phyloP scores from a whole-genome alignment of 2,329 filamentous ascomycete species.

The Scleromitrula shiraiana region DNA sequence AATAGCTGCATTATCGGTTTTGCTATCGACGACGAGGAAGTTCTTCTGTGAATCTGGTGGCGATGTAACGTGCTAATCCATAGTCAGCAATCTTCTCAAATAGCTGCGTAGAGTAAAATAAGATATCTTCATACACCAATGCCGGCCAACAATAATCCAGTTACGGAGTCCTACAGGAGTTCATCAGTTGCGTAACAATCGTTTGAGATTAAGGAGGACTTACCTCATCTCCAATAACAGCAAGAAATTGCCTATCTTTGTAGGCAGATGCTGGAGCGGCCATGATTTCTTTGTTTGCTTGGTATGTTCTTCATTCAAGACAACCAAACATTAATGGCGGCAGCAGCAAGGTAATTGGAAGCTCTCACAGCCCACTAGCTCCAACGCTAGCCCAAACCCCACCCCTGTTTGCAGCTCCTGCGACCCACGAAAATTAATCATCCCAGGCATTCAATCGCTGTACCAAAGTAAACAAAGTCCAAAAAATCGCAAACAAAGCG shows the following conservation, averaged over 20 bases:
- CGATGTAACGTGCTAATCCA: conserved; percentile 72
- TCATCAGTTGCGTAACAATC: conserved; percentile 17
- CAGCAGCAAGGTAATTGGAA: conserved; percentile 9
- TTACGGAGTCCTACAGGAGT: conserved; percentile 79
- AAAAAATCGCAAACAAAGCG: conserved; percentile 1
- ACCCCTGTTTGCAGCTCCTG: conserved; percentile 7
- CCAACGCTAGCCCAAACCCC: conserved; percentile 2
- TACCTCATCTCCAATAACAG: conserved; percentile 96
- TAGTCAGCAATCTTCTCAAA: conserved; percentile 11
- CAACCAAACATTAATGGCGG: background rate
- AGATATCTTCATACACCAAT: conserved; percentile 64
- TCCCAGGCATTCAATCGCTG: background rate
- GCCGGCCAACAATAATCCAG: conserved; percentile 86
- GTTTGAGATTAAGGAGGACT: conserved; percentile 6
- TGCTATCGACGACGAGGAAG: conserved; percentile 91
- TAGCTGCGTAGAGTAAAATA: background rate
- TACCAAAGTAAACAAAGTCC: conserved; percentile 1
- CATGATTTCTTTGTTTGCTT: conserved; percentile 35
- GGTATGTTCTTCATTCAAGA: conserved; percentile 8
- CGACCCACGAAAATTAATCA: conserved; percentile 1
- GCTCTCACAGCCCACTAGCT: conserved; percentile 6
- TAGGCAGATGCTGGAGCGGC: conserved; percentile 50
- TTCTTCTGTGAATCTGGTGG: conserved; percentile 91
- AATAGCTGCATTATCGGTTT: conserved; percentile 83
- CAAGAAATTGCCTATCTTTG: conserved; percentile 90